Evolutionary conservation across 495 filamentous ascomycete species (phyloP).

Genomic region (Polyplosphaeria fusca): DNA sequence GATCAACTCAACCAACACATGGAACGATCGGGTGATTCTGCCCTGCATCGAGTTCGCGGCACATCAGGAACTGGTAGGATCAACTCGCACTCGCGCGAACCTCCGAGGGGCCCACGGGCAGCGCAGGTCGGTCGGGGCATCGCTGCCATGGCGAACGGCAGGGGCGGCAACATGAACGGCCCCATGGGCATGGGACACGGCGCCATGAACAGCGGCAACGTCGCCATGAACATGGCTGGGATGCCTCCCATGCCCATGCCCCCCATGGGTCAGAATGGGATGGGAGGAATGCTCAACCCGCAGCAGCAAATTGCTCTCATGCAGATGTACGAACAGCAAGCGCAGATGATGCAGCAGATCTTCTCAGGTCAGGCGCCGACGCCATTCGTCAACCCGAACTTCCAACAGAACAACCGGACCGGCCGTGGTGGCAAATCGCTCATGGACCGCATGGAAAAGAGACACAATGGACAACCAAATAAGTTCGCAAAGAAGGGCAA

Average conservation of each 20-base stretch:
- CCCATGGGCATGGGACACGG: background rate
- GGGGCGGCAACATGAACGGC: conserved; percentile 47
- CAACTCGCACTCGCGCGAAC: conserved; percentile 66
- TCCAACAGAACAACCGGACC: conserved; percentile 45
- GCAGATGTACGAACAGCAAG: conserved; percentile 85
- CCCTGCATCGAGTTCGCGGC: conserved; percentile 76
- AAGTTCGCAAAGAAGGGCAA: conserved; percentile 30
- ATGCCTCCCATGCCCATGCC: conserved; percentile 44
- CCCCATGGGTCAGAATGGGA: conserved; percentile 38
- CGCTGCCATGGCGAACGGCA: conserved; percentile 39
- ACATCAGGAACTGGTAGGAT: conserved; percentile 73
- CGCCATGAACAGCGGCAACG: conserved; percentile 44
- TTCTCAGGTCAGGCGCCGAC: conserved; percentile 48
- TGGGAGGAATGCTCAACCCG: conserved; percentile 48
- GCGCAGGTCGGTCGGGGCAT: conserved; percentile 34
- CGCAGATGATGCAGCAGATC: conserved; percentile 71
- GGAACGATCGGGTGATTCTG: conserved; percentile 68
- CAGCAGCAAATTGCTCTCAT: conserved; percentile 77
- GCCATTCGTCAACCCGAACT: conserved; percentile 55
- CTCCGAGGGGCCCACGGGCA: conserved; percentile 67
- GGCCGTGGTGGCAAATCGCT: conserved; percentile 59
- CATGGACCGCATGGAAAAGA: conserved; percentile 69
- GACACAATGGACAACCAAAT: background rate
- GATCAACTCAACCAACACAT: conserved; percentile 85
- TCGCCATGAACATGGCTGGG: conserved; percentile 39